phyloP scores from a whole-genome alignment of 2,329 filamentous ascomycete species.

The Scolecobasidium constrictum region DNA sequence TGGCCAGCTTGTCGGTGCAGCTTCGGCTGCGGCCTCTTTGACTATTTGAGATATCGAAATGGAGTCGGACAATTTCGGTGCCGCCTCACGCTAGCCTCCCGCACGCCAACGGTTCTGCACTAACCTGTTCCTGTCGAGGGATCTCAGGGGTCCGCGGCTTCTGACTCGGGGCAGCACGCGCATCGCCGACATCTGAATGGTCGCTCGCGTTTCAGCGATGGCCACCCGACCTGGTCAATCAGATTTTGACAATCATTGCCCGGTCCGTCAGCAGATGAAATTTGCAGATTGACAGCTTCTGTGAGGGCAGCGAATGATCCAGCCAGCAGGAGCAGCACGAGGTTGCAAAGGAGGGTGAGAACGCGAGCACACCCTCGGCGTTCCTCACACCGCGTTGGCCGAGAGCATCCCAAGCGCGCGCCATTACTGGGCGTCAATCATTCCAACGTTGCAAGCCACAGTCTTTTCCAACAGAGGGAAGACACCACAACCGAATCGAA shows the following conservation, averaged over 20 bases:
- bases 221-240: background rate
- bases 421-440: background rate
- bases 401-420: background rate
- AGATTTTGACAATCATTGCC: background rate
- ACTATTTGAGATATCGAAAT: no score
- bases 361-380: no score
- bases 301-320: no score
- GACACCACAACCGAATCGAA: background rate
- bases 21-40: background rate
- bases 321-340: no score
- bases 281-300: no score
- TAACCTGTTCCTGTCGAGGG: background rate
- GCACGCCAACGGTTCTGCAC: background rate
- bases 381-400: no score
- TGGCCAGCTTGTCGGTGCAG: no score
- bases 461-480: background rate
- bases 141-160: background rate
- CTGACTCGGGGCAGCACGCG: background rate
- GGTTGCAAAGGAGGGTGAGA: no score
- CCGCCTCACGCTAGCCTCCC: background rate
- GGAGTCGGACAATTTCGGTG: no score
- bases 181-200: background rate
- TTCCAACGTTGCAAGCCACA: constrained; percentile 1
- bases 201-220: background rate
- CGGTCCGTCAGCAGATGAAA: no score